phyloP scores from a whole-genome alignment of 148 eudicot species.

The Camellia sinensis region DNA sequence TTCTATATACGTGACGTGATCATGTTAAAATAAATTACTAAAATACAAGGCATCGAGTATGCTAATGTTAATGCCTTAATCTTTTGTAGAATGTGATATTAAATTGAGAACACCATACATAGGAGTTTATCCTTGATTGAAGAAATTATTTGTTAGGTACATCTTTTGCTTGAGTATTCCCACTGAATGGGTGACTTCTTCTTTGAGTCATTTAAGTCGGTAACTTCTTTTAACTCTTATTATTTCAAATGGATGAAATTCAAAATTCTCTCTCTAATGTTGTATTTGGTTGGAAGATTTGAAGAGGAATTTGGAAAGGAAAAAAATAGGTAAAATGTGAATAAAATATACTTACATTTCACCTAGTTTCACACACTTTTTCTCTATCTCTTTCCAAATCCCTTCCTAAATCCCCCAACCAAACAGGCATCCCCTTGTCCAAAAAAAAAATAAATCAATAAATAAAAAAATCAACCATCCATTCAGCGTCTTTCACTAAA shows the following conservation, averaged over 20 bases:
- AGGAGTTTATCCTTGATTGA: neutral
- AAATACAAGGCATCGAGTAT: neutral
- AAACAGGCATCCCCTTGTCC: neutral
- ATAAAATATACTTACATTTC: too few species aligned
- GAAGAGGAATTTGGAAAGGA: too few species aligned
- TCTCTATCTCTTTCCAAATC: too few species aligned
- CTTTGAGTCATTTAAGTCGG: neutral
- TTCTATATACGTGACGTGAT: neutral
- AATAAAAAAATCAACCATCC: neutral
- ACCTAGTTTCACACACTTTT: too few species aligned
- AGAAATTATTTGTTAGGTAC: neutral
- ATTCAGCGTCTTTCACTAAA: neutral
- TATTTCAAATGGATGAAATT: neutral
- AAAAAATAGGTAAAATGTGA: too few species aligned
- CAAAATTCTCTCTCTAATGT: neutral
- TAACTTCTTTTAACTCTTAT: neutral
- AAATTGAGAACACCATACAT: neutral
- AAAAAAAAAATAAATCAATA: too few species aligned
- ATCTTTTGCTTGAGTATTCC: neutral
- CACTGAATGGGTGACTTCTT: neutral
- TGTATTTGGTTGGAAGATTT: too few species aligned
- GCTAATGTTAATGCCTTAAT: neutral
- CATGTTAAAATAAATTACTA: neutral
- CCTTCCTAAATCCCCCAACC: too few species aligned
- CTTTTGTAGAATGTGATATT: neutral